phyloP scores from a whole-genome alignment of 2,329 filamentous ascomycete species.

The Xylariaceae sp. region DNA sequence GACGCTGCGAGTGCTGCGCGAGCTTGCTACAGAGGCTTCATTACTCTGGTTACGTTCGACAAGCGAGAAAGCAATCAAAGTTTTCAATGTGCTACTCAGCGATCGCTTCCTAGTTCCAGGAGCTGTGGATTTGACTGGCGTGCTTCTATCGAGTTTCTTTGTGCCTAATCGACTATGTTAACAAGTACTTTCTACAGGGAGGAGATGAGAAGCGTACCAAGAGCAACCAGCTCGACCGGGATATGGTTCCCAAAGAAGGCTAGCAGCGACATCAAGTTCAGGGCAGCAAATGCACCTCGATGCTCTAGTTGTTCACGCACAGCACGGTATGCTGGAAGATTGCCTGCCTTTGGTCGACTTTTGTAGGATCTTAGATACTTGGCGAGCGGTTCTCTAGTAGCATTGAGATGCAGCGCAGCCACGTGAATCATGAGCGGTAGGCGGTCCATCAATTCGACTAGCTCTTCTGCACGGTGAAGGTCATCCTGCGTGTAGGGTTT shows the following conservation, averaged over 20 bases:
- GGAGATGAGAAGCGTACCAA: constrained; percentile 42
- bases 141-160: constrained; percentile 43
- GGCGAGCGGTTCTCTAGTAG: constrained; percentile 58
- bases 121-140: constrained; percentile 46
- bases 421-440: constrained; percentile 68
- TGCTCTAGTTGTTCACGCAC: constrained; percentile 49
- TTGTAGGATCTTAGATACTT: constrained; percentile 59
- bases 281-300: constrained; percentile 49
- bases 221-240: constrained; percentile 62
- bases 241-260: constrained; percentile 64
- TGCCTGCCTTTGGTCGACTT: constrained; percentile 53
- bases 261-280: constrained; percentile 63
- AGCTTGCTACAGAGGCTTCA: constrained; percentile 39
- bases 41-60: constrained; percentile 49
- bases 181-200: background rate
- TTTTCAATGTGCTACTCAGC: constrained; percentile 48
- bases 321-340: constrained; percentile 45
- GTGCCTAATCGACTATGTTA: constrained; percentile 34
- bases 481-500: constrained; percentile 55
- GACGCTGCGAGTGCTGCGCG: constrained; percentile 38
- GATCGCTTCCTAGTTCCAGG: constrained; percentile 34
- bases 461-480: constrained; percentile 53
- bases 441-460: constrained; percentile 62
- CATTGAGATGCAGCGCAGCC: constrained; percentile 59
- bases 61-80: constrained; percentile 51